These are phyloP conservation scores for Harrya chromipes DNA, from an alignment of 768 basidiomycete genomes.

Conservation along the genomic window DNA sequence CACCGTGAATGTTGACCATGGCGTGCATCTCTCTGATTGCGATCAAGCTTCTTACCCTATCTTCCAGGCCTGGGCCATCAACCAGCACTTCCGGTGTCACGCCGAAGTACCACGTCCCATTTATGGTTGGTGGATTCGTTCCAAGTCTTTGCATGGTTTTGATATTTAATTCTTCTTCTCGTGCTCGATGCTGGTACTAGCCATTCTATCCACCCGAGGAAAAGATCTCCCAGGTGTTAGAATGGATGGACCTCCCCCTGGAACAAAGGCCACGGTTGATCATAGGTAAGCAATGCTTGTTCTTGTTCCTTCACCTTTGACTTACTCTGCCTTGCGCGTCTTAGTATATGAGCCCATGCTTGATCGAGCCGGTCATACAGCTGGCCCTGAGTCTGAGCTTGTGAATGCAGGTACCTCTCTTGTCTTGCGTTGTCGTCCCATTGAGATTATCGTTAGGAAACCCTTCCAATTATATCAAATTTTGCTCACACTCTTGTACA, in stretches of 20 bases:
- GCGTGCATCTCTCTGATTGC: background rate
- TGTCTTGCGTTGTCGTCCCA: background rate
- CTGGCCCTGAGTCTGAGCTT: slow-evolving; percentile 59
- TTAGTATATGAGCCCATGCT: slow-evolving; percentile 77
- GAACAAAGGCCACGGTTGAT: slow-evolving; percentile 71
- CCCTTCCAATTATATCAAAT: slow-evolving; percentile 58
- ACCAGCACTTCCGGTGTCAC: slow-evolving; percentile 9
- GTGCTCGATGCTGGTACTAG: background rate
- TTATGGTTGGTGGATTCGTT: slow-evolving; percentile 10
- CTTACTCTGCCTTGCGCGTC: background rate
- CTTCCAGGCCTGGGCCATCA: slow-evolving; percentile 14
- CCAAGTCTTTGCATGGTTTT: background rate
- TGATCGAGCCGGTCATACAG: slow-evolving; percentile 77
- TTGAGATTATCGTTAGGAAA: slow-evolving; percentile 42
- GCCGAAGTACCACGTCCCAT: slow-evolving; percentile 14
- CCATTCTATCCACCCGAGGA: slow-evolving; percentile 23
- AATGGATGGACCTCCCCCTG: slow-evolving; percentile 67
- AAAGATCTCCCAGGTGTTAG: slow-evolving; percentile 68
- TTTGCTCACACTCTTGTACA: slow-evolving; percentile 53
- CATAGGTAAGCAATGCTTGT: slow-evolving; percentile 41
- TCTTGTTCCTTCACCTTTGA: background rate
- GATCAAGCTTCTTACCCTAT: background rate
- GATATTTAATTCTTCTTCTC: background rate
- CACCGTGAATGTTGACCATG: background rate
- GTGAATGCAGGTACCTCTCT: slow-evolving; percentile 55